phyloP scores from a whole-genome alignment of 306 rosid species.

The apple (Malus domestica) region ASM211411v1 NC_041796.1:6272001-6272500 shows the following conservation, averaged over 20 bases:
- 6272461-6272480: neutral
- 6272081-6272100: conserved; percentile 81
- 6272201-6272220: neutral
- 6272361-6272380: conserved; percentile 51
- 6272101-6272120: conserved; percentile 42
- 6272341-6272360: conserved; percentile 67
- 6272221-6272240: neutral
- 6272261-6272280: neutral
- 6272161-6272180: conserved; percentile 25
- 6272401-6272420: conserved; percentile 55
- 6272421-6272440: conserved; percentile 70
- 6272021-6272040: conserved; percentile 83
- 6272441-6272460: neutral
- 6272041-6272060: conserved; percentile 79
- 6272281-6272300: neutral
- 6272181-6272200: no score
- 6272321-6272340: conserved; percentile 85
- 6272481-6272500: neutral
- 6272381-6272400: conserved; percentile 45
- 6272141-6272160: conserved; percentile 53
- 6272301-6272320: conserved; percentile 68
- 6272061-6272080: conserved; percentile 79
- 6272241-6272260: no score
- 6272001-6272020: conserved; percentile 89
- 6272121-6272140: conserved; percentile 53